Percentiles rank a stretch among this genome's conserved stretches.
Evolutionary conservation across 768 basidiomycete species (phyloP).

Genomic region (Suillus paluster): DNA sequence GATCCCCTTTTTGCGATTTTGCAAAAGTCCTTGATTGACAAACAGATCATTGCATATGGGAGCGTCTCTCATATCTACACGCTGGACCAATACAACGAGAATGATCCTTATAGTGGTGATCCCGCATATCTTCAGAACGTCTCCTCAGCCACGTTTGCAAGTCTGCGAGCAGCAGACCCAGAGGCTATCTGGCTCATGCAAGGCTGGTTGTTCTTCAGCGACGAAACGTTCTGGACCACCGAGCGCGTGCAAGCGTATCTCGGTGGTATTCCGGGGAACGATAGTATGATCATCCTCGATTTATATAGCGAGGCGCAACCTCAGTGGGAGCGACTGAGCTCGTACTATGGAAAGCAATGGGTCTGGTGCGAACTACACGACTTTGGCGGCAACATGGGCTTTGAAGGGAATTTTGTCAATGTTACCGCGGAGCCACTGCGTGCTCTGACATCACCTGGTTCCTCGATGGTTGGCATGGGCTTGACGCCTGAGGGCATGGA

Average conservation of each 20-base stretch:
- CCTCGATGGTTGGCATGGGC: constrained; percentile 44
- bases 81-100: constrained; percentile 51
- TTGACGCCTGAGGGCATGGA: constrained; percentile 45
- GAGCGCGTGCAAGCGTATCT: constrained; percentile 46
- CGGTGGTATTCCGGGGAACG: constrained; percentile 39
- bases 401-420: constrained; percentile 42
- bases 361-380: constrained; percentile 47
- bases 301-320: constrained; percentile 45
- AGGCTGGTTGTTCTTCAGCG: constrained; percentile 46
- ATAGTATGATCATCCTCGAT: constrained; percentile 47
- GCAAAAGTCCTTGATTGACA: constrained; percentile 43
- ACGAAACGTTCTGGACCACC: constrained; percentile 42
- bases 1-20: constrained; percentile 41
- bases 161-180: constrained; percentile 43
- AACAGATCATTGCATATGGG: constrained; percentile 43
- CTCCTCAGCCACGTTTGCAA: constrained; percentile 39
- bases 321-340: constrained; percentile 45
- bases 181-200: constrained; percentile 48
- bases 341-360: constrained; percentile 46
- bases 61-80: constrained; percentile 46
- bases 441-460: constrained; percentile 33
- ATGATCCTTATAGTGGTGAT: constrained; percentile 39
- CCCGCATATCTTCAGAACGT: constrained; percentile 38
- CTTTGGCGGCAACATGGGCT: constrained; percentile 43
- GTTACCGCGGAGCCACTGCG: constrained; percentile 36